Evolutionary conservation across 768 basidiomycete species (phyloP).

Genomic region (Podaxis sp.): DNA sequence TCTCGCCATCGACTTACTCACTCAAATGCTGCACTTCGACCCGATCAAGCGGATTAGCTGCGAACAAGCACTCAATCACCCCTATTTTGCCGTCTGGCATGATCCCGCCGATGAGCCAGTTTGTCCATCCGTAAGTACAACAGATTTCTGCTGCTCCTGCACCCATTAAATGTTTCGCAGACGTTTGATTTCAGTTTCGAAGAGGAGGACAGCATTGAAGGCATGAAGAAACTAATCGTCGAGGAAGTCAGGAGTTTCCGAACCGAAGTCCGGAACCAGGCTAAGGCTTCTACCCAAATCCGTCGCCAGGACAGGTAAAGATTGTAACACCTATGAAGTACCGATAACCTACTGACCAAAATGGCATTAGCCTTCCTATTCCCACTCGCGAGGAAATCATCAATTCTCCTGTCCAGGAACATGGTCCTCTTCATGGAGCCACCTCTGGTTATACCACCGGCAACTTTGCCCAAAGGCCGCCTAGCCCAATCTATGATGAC

Average conservation of each 20-base stretch:
- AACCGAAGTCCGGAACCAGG: slow-evolving; percentile 84
- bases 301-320: slow-evolving; percentile 75
- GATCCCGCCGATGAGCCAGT: slow-evolving; percentile 93
- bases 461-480: slow-evolving; percentile 38
- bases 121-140: slow-evolving; percentile 65
- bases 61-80: slow-evolving; percentile 92
- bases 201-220: slow-evolving; percentile 93
- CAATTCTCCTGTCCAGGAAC: slow-evolving; percentile 71
- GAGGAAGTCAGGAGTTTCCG: slow-evolving; percentile 91
- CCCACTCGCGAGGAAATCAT: slow-evolving; percentile 82
- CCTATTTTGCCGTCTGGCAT: slow-evolving; percentile 96
- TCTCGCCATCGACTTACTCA: slow-evolving; percentile 88
- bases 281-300: slow-evolving; percentile 68
- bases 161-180: slow-evolving; percentile 32
- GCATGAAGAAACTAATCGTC: slow-evolving; percentile 95
- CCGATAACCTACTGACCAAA: slow-evolving; percentile 2
- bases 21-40: slow-evolving; percentile 92
- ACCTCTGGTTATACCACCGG: slow-evolving; percentile 67
- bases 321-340: neutral
- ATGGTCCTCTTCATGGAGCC: slow-evolving; percentile 57
- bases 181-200: slow-evolving; percentile 97
- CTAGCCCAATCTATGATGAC: slow-evolving; percentile 80
- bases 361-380: slow-evolving; percentile 61
- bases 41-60: slow-evolving; percentile 96
- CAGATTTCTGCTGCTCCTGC: neutral